Conservation (phyloP, 2,329 filamentous ascomycete species). For the Alternaria brassicae region DNA sequence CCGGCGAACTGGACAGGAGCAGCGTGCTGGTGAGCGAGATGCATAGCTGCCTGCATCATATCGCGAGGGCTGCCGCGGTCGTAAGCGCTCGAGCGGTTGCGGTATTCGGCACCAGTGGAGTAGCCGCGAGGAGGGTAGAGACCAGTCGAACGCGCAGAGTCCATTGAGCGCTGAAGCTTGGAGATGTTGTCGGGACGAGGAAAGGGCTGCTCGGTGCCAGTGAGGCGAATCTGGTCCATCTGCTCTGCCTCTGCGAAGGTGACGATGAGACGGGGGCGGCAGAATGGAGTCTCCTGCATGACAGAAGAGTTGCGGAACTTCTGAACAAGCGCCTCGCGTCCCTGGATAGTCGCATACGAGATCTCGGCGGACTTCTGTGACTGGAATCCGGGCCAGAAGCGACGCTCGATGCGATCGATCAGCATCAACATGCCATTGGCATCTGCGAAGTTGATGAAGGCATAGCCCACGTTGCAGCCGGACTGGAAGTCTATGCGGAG, state of each 20-base stretch:
- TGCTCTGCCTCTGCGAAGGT: constrained; percentile 56
- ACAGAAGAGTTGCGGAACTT: constrained; percentile 98
- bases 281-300: constrained; percentile 83
- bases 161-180: constrained; percentile 85
- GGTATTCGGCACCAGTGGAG: constrained; percentile 76
- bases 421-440: constrained; percentile 54
- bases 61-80: constrained; percentile 74
- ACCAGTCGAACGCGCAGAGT: constrained; percentile 87
- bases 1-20: constrained; percentile 15
- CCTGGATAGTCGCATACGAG: constrained; percentile 97
- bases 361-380: constrained; percentile 87
- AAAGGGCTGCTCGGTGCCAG: constrained; percentile 77
- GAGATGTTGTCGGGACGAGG: constrained; percentile 82
- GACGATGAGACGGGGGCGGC: constrained; percentile 75
- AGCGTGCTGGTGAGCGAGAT: constrained; percentile 26
- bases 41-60: constrained; percentile 31
- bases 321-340: constrained; percentile 85
- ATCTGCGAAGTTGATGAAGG: constrained; percentile 93
- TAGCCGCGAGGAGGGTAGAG: constrained; percentile 82
- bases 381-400: constrained; percentile 75
- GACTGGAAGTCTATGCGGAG: constrained; percentile 73
- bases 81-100: constrained; percentile 77
- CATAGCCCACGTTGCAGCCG: constrained; percentile 81
- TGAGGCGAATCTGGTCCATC: constrained; percentile 51
- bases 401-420: constrained; percentile 40